Evolutionary conservation across 306 rosid species (phyloP), one percentile per base, ranked within the genome.

Genomic region (Glycine soja): DNA sequence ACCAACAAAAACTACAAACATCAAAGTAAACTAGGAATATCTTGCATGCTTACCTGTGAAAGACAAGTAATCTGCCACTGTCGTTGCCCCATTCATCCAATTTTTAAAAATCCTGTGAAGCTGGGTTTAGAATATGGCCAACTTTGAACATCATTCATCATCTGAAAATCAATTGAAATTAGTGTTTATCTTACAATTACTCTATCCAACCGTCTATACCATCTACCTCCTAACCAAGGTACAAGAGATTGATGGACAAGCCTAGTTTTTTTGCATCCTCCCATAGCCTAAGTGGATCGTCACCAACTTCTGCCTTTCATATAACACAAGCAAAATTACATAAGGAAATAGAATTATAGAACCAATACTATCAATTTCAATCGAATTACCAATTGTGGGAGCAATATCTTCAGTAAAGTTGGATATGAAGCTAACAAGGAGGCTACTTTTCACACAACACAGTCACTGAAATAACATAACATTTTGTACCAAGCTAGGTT

Each of bases 91-190:
- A 90, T 83, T 88, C 91, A 70, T 91, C 83, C 1, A 89, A 62
- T 10, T 80, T 72, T 11, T 75, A 78, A 80, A 89, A 95, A 73
- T 95, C 98, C 78, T 83, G 82, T 8, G 97, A 92, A 66, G 93
- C 87, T 10, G 93, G 94, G 83, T n/a, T 92, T 92, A 79, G 15
- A 70, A n/a, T 92, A 95, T 19, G 98, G 97, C 98, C 98, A 95
- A 6, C 86, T 86, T 82, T 89, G 86, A 77, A 91, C 92, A 85
- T 95, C 98, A 63, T 47, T 71, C 75, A 56, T 79, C 97, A 86
- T 90, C 97, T 95, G 87, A 85, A 78, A 50, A 81, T 79, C 85
- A 82, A 36, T 81, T 79, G 71, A 45, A 14, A 63, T 82, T 62
- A 85, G 86, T 38, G 58, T 76, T 82, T 45, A 67, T 75, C 32